Conservation (phyloP, 768 basidiomycete species). For the Lanmaoa pseudosensibilis region DNA sequence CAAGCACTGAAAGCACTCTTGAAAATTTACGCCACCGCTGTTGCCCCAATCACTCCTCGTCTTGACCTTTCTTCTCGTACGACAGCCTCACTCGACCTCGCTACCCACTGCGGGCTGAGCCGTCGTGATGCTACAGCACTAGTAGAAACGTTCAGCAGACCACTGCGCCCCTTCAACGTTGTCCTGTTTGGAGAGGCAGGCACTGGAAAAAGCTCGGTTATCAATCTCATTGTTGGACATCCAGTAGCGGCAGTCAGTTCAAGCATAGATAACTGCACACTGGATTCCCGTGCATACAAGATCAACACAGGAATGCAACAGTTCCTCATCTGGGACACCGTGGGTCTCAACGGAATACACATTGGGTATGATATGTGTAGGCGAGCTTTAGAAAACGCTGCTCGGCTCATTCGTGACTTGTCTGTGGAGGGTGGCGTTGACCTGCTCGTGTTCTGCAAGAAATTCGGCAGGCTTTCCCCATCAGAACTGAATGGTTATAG, state of each 20-base stretch:
- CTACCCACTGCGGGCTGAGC: not conserved
- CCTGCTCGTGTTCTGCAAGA: slow-evolving; percentile 36
- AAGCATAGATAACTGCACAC: not conserved
- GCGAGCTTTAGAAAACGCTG: slow-evolving; percentile 8
- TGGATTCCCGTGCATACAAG: not conserved
- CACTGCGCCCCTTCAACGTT: slow-evolving; percentile 21
- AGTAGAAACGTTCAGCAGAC: not conserved
- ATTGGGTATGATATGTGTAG: not conserved
- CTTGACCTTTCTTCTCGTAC: too few relatives aligned
- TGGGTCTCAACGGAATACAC: not conserved
- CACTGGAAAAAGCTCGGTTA: slow-evolving; percentile 33
- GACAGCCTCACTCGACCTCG: too few relatives aligned
- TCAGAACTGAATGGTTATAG: slow-evolving; percentile 27
- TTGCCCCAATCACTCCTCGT: too few relatives aligned
- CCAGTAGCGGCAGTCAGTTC: not conserved
- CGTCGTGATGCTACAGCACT: not conserved
- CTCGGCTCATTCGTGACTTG: slow-evolving; percentile 27
- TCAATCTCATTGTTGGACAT: not conserved
- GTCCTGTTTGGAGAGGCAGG: slow-evolving; percentile 36
- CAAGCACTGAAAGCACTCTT: too few relatives aligned
- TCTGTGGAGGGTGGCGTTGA: slow-evolving; percentile 17
- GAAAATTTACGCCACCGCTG: too few relatives aligned
- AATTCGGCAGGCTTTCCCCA: slow-evolving; percentile 25
- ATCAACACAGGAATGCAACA: not conserved
- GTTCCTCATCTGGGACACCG: slow-evolving; percentile 5